Conservation (phyloP, 352 stramenopile genomes). For the Elongisporangium anandrum region DNA sequence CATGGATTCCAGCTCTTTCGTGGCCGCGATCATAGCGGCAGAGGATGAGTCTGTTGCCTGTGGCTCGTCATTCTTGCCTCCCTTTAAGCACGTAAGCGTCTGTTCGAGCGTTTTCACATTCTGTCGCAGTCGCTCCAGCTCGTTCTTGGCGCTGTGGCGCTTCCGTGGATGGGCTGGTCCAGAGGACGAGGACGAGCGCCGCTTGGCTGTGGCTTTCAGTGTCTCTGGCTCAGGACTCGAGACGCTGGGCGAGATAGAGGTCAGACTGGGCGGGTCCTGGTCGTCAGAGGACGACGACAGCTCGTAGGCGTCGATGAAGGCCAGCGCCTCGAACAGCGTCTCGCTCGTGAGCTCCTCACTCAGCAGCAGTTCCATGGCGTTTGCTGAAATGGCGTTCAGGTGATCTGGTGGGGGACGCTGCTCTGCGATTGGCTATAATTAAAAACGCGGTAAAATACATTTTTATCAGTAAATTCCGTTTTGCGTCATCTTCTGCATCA, state of each 20-base stretch:
- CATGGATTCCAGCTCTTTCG: background rate
- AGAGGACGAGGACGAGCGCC: background rate
- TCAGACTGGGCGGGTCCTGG: background rate
- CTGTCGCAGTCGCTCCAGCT: background rate
- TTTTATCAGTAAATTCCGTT: background rate
- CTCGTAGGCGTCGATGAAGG: conserved; percentile 31
- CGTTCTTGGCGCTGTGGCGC: background rate
- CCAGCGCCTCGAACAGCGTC: conserved; percentile 28
- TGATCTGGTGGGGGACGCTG: too few species aligned
- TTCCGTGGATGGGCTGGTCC: background rate
- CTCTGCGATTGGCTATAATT: background rate
- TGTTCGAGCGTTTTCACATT: background rate
- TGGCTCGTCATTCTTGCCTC: background rate
- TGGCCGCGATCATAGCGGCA: background rate
- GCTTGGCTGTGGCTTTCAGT: background rate
- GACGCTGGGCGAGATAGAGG: background rate
- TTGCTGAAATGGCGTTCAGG: too few species aligned
- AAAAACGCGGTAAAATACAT: background rate
- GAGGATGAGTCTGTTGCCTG: background rate
- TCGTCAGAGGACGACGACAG: background rate
- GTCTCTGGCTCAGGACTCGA: background rate
- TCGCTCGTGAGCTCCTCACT: conserved; percentile 9
- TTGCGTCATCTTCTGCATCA: too few species aligned
- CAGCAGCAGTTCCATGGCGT: background rate
- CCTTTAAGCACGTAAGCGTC: background rate